Percentiles rank a stretch among this genome's conserved stretches.
Evolutionary conservation across 2,329 filamentous ascomycete species (phyloP).

Genomic region (Xylaria multiplex): DNA sequence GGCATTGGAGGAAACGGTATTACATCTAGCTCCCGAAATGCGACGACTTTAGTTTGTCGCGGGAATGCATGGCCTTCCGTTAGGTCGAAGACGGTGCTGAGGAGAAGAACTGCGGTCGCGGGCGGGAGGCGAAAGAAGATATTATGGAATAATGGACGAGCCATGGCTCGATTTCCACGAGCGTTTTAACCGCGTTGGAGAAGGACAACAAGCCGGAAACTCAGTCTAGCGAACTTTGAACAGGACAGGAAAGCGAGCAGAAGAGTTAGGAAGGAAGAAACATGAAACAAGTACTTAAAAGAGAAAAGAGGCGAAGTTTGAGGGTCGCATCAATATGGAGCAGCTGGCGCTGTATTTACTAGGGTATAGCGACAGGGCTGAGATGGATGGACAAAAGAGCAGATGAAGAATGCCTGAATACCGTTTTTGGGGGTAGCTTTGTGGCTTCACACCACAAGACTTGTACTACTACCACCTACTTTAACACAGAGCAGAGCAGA

Average conservation of each 20-base stretch:
- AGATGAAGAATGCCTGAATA: conserved; percentile 2
- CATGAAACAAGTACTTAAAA: conserved; percentile 38
- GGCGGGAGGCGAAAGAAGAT: conserved; percentile 52
- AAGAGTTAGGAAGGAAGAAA: conserved; percentile 32
- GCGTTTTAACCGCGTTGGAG: conserved; percentile 23
- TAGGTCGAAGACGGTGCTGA: conserved; percentile 50
- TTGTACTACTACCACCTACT: conserved; percentile 6
- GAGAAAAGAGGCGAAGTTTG: conserved; percentile 41
- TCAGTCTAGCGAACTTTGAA: conserved; percentile 26
- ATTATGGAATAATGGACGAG: conserved; percentile 46
- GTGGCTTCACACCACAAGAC: conserved; percentile 11
- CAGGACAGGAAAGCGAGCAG: conserved; percentile 34
- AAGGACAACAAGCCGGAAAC: conserved; percentile 13
- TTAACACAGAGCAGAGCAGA: background rate
- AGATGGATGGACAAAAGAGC: conserved; percentile 9
- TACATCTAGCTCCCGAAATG: conserved; percentile 53
- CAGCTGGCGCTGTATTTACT: conserved; percentile 31
- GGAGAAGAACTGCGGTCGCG: conserved; percentile 49
- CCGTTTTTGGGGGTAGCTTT: conserved; percentile 14
- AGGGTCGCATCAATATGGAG: conserved; percentile 37
- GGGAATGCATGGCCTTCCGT: conserved; percentile 54
- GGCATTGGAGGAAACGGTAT: conserved; percentile 54
- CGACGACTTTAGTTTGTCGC: conserved; percentile 53
- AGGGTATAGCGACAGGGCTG: conserved; percentile 38
- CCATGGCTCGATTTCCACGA: conserved; percentile 44